Percentiles rank a stretch among this genome's conserved stretches.
These are phyloP conservation scores for Dactylonectria macrodidyma DNA, from an alignment of 2,329 filamentous ascomycete species.

Conservation along the genomic window DNA sequence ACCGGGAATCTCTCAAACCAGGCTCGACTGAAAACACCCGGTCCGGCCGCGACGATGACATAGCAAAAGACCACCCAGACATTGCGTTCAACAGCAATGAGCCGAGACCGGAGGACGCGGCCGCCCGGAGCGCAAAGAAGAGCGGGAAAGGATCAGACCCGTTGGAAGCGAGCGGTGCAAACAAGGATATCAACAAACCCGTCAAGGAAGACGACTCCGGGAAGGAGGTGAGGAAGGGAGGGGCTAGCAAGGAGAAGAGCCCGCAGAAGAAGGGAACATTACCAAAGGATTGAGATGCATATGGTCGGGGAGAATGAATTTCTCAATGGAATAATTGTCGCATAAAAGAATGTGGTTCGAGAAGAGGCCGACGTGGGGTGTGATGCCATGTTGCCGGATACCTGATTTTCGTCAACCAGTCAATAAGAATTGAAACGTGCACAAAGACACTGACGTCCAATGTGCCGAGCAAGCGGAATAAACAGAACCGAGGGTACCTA, in stretches of 20 bases:
- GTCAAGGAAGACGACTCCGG: conserved; percentile 53
- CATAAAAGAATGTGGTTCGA: not conserved
- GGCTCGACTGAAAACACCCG: conserved; percentile 77
- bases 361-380: not conserved
- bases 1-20: conserved; percentile 76
- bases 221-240: conserved; percentile 53
- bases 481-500: not conserved
- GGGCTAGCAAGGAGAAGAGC: conserved; percentile 51
- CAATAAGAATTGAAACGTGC: too few relatives aligned
- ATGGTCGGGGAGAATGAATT: not conserved
- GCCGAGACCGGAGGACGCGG: conserved; percentile 77
- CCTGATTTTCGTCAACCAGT: not conserved
- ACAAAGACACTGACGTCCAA: too few relatives aligned
- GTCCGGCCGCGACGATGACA: conserved; percentile 75
- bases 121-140: conserved; percentile 63
- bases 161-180: conserved; percentile 61
- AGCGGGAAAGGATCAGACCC: conserved; percentile 52
- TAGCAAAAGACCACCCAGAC: conserved; percentile 67
- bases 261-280: conserved; percentile 49
- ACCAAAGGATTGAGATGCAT: conserved; percentile 20
- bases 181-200: conserved; percentile 59
- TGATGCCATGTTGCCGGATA: not conserved
- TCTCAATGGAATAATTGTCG: not conserved
- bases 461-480: not conserved
- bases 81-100: conserved; percentile 79